Base-by-base conservation (phyloP, 2,329 filamentous ascomycete genomes). In the Leptographium procerum region DNA sequence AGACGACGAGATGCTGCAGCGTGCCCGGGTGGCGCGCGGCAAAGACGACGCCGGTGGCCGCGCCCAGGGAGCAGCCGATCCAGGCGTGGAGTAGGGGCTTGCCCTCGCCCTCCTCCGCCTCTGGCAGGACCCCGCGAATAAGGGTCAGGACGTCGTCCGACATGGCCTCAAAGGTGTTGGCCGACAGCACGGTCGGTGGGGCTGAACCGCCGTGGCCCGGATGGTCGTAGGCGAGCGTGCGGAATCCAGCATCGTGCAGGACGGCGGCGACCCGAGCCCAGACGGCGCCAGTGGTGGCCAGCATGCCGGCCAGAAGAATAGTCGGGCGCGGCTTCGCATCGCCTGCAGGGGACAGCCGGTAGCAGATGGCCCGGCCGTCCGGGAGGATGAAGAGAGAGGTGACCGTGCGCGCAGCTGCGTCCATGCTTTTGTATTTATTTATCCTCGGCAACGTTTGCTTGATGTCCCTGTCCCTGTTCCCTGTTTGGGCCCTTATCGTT, bases 11-110 rank as follows among this genome's bases (percentile, higher is more conserved):
- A 34, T 69, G 71, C 50, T 66, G 56, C 11, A 77, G 66, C 2
- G 72, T 48, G 26, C 69, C 69, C 3, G 73, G 73, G 58, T 73
- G 72, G 58, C 67, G 69, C 1, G 69, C 66, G 2, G 67, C 67
- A 60, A 75, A 77, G 52, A 70, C 69, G 31, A 75, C 64, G 22
- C 71, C 71, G 0, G 68, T 71, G 0, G 73, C 69, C 1, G 72
- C 74, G 26, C 75, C 75, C 68, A 77, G 74, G 16, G 74, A 76
- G 7, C 75, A 72, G 2, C 74, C 75, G 19, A 77, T 66, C 73
- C 73, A 77, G 7, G 69, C 68, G 57, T 71, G 64, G 2, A 74
- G 34, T 14, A n/a, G 52, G 14, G 19, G 6, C 14, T 24, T 22
- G 16, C 6, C 7, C 16, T 2, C 3, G 31, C n/a, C 2, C 4